phyloP scores from a whole-genome alignment of 148 eudicot genomes.

The Fagopyrum tataricum region DNA sequence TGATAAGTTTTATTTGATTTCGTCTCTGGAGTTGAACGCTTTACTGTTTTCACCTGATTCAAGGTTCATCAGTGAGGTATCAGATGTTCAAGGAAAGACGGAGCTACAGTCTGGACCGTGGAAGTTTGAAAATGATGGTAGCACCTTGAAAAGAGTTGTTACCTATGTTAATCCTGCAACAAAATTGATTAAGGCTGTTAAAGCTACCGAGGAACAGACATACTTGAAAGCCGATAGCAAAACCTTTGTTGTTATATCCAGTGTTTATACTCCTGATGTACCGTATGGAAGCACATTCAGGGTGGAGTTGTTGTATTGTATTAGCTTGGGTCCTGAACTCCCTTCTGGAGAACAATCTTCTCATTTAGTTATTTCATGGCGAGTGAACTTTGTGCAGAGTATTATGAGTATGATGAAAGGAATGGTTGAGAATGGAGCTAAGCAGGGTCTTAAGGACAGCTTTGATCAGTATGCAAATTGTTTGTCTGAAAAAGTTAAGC shows the following conservation, averaged over 20 bases:
- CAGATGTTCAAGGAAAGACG: slow-evolving; percentile 56
- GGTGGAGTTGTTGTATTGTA: slow-evolving; percentile 62
- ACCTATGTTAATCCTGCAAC: slow-evolving; percentile 61
- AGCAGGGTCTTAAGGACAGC: slow-evolving; percentile 71
- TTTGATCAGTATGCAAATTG: slow-evolving; percentile 49
- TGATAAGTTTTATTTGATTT: slow-evolving; percentile 53
- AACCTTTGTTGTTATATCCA: slow-evolving; percentile 49
- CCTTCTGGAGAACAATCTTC: slow-evolving; percentile 80
- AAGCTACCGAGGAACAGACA: slow-evolving; percentile 76
- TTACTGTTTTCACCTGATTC: slow-evolving; percentile 77
- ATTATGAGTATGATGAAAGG: slow-evolving; percentile 98
- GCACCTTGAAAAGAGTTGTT: slow-evolving; percentile 45
- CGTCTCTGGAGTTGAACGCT: slow-evolving; percentile 57
- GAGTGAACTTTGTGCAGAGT: slow-evolving; percentile 78
- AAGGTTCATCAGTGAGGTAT: slow-evolving; percentile 29
- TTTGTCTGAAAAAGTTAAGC: slow-evolving; percentile 48
- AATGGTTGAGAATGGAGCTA: slow-evolving; percentile 86
- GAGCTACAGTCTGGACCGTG: slow-evolving; percentile 55
- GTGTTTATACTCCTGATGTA: slow-evolving; percentile 85
- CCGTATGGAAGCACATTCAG: slow-evolving; percentile 70
- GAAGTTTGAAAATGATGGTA: slow-evolving; percentile 48
- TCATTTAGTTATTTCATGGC: slow-evolving; percentile 61
- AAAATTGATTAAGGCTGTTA: slow-evolving; percentile 64
- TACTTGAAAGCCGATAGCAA: slow-evolving; percentile 76
- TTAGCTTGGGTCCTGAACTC: slow-evolving; percentile 79